Base-by-base conservation (phyloP, 2,329 filamentous ascomycete genomes). In the Bipolaris oryzae region DNA sequence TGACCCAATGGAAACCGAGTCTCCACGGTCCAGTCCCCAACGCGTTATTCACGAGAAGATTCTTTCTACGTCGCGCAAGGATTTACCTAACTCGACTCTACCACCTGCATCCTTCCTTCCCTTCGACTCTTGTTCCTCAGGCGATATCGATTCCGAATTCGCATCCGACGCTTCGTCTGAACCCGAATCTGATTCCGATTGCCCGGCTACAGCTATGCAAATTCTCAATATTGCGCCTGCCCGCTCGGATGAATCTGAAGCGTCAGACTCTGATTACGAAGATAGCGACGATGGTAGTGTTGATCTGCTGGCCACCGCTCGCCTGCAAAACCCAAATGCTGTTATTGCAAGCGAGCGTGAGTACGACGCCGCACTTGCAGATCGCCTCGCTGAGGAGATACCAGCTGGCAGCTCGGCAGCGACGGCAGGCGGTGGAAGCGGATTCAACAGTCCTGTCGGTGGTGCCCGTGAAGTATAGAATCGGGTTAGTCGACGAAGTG, bases 11-110 rank as follows among this genome's bases (percentile, higher is more conserved):
- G 42, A 66, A 43, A 31, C 50, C 20, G 18, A 56, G 48, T 31
- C 50, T 28, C 39, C 49, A 23, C 49, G 56, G 4, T 13, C 53
- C 10, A 59, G 56, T 13, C 50, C 57, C 4, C 63, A 60, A 37
- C 56, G 57, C 2, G 50, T 69, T 1, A 79, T 96, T 87, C 54
- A 84, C 75, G 20, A 96, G 78, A 20, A 93, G 81, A 69, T 88
- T 80, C 39, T 89, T 78, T 62, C 91, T 80, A 55, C 89, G 78
- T 60, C 94, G 84, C 55, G 89, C 81, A 47, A 94, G 78, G 48
- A 94, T 81, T 45, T 82, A 6, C 77, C 77, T 0, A 78, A 73
- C 11, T 81, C 80, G 0, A 53, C 63, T 7, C 72, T 82, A 1
- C 80, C 80, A 2, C 77, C 78, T 1, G 76, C 80, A 0, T 77